Base-by-base conservation (phyloP, 108 stramenopile species). In the Skeletonema menzelii region DNA sequence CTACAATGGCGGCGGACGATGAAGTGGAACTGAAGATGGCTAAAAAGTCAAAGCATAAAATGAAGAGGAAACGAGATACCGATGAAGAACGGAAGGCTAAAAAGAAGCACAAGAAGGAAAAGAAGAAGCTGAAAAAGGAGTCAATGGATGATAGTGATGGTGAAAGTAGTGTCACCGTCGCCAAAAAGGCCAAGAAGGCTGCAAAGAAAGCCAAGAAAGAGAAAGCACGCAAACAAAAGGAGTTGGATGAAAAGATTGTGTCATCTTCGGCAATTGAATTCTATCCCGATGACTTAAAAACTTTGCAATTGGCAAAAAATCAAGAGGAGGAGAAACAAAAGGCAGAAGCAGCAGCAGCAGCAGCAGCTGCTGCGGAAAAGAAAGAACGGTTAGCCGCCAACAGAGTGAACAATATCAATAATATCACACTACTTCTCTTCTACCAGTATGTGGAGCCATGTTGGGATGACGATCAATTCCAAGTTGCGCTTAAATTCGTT, bases 391-490 rank as follows among this genome's bases (percentile, higher is more conserved):
- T 17, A 14, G 26, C n/a, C 56, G 14, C 34, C 12, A 68, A 27
- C 15, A 31, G 42, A 10, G 56, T 79, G 12, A 77, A 66, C 67
- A 49, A 47, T 40, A 60, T 75, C 15, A 77, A 66, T 58, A 49
- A 47, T 40, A 60, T 75, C 15, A 85, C 96, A 26, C 80, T 97
- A 4, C 77, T 94, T 22, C 81, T 97, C 14, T 97, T 97, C 77
- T 97, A 97, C 76, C 90, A 91, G 63, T 97, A 97, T 76, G 86
- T 97, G 30, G 91, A 95, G 69, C 93, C 93, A 1, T 79, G 74
- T 12, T 95, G 92, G 94, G 82, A 87, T 53, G 79, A 87, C 17
- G 56, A 74, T 4, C 82, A 80, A 31, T 88, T 91, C 68, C 59
- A 88, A 61, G 69, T 61, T 26, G 88, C 85, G 47, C 56, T 88